Evolutionary conservation across 2,329 filamentous ascomycete species (phyloP), one percentile per base, ranked within the genome.

Genomic region (Ophiostoma tasmaniense): DNA sequence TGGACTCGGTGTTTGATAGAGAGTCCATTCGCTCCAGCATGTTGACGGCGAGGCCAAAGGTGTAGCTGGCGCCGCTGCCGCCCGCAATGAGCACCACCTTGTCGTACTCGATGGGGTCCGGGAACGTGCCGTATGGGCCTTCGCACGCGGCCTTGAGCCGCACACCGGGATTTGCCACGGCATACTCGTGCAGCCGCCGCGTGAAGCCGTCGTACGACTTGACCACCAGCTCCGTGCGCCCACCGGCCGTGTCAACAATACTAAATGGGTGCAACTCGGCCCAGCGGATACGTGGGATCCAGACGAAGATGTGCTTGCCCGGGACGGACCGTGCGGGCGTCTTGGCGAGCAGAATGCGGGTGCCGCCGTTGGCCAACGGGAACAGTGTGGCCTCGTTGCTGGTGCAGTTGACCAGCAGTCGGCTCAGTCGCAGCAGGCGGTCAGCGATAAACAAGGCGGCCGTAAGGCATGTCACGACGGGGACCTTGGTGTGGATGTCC

Each of bases 221-320:
- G 22, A 55, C 50, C 8, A 55, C 50, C 2, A 55, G 50, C 50
- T 55, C 50, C n/a, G 22, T 28, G n/a, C 10, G 25, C 7, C 25
- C 25, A 17, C 17, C 17, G 17, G 42, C 42, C 68, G 30, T 80
- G 28, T 80, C 76, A 28, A 84, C 83, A 66, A 89, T 84, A 1
- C 87, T 89, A 72, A 89, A 89, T 0, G 87, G 87, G 71, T 90
- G 88, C 1, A 83, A 86, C 76, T 89, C 84, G 22, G 84, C 77
- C 1, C 78, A 72, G 11, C 87, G 82, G 65, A 89, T 81, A 4
- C 78, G 78, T 0, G 87, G 88, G 7, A 89, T 82, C 85, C 86
- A 89, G 37, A 90, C 76, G 73, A 88, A 89, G 73, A 85, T 86
- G 74, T 90, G 87, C 71, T 85, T 84, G 1, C 86, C 87, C 0